Evolutionary conservation across 2,329 filamentous ascomycete genomes (phyloP).

Genomic region (Colletotrichum navitas): DNA sequence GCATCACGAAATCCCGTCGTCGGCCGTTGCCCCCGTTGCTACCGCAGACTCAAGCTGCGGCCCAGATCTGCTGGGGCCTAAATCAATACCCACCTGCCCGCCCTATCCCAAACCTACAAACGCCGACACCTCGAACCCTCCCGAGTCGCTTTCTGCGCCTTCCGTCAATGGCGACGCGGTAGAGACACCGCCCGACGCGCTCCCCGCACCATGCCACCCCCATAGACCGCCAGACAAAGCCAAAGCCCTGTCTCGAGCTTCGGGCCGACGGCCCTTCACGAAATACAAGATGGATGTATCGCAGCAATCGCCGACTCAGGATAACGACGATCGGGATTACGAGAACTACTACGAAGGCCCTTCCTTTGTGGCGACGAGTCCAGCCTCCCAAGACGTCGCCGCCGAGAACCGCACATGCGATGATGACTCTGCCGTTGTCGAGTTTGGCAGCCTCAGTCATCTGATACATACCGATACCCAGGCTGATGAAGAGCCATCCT

Average conservation of each 20-base stretch:
- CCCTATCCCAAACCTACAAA: neutral
- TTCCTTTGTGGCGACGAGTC: slow-evolving; percentile 39
- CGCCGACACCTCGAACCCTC: neutral
- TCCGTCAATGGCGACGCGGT: slow-evolving; percentile 26
- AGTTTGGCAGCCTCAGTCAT: slow-evolving; percentile 56
- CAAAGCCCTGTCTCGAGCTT: slow-evolving; percentile 39
- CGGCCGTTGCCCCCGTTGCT: slow-evolving; percentile 26
- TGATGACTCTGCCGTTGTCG: slow-evolving; percentile 65
- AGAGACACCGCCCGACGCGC: neutral
- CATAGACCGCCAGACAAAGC: slow-evolving; percentile 22
- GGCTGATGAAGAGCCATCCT: slow-evolving; percentile 54
- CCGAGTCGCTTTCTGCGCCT: neutral
- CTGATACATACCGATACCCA: slow-evolving; percentile 56
- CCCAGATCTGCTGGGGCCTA: slow-evolving; percentile 12
- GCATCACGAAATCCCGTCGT: slow-evolving; percentile 29
- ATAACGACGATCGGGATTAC: slow-evolving; percentile 69
- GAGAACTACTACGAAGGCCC: slow-evolving; percentile 49
- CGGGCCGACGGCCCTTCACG: slow-evolving; percentile 13
- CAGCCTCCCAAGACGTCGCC: slow-evolving; percentile 43
- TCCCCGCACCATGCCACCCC: slow-evolving; percentile 24
- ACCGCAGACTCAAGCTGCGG: slow-evolving; percentile 15
- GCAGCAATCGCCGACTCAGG: slow-evolving; percentile 67
- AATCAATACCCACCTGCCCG: neutral
- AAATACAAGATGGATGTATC: slow-evolving; percentile 59
- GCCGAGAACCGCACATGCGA: slow-evolving; percentile 53